These are phyloP conservation scores for Coleophoma eucalyptorum DNA, from an alignment of 2,329 filamentous ascomycete genomes.

Conservation along the genomic window DNA sequence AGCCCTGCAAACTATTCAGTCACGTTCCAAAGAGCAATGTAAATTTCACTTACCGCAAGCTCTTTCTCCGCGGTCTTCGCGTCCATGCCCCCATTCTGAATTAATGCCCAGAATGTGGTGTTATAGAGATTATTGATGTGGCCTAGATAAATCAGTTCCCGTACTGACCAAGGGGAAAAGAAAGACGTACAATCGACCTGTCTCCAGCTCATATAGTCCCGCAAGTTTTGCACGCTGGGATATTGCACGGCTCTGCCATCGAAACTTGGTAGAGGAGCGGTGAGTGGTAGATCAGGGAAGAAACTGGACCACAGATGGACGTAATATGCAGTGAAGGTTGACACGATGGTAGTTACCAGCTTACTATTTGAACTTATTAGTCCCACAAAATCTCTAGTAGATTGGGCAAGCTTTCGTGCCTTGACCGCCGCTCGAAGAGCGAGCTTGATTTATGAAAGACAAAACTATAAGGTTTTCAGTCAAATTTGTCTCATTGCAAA, in stretches of 20 bases:
- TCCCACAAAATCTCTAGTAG: neutral
- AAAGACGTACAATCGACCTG: constrained; percentile 83
- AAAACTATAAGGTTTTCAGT: constrained; percentile 52
- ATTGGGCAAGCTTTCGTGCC: constrained; percentile 41
- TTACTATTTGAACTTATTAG: constrained; percentile 53
- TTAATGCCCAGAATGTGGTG: constrained; percentile 90
- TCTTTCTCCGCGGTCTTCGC: constrained; percentile 76
- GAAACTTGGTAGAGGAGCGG: constrained; percentile 79
- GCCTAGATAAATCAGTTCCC: constrained; percentile 43
- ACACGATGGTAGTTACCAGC: constrained; percentile 84
- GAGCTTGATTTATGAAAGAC: constrained; percentile 79
- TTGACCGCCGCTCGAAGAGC: constrained; percentile 81
- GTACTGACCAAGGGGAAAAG: neutral
- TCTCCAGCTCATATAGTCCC: constrained; percentile 96
- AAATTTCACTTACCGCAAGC: constrained; percentile 56
- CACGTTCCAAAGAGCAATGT: constrained; percentile 5
- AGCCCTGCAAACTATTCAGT: constrained; percentile 54
- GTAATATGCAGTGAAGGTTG: constrained; percentile 91
- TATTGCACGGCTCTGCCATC: constrained; percentile 91
- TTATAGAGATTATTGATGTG: constrained; percentile 99
- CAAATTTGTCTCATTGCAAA: no score
- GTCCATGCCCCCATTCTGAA: constrained; percentile 72
- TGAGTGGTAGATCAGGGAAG: constrained; percentile 69
- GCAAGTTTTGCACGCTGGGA: constrained; percentile 74
- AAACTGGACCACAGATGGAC: constrained; percentile 73